Evolutionary conservation across 768 basidiomycete species (phyloP), one percentile per base, ranked within the genome.

Genomic region (Boletus barrowsii): DNA sequence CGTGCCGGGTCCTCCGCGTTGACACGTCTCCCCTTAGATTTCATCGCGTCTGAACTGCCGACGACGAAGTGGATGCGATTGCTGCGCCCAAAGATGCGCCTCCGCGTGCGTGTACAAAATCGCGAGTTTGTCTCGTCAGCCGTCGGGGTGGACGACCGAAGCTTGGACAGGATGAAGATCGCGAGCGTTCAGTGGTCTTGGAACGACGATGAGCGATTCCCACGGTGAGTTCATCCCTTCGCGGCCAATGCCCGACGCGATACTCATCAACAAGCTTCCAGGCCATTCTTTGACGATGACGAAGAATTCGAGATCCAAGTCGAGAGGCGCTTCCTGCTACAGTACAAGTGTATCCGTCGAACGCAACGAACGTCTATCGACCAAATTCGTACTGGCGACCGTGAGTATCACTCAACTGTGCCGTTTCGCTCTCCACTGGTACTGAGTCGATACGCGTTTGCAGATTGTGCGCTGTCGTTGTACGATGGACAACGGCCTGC

Each of bases 341-440:
- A 56, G 33, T 66, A 65, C 58, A 60, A 47, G 51, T 68, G 65
- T 24, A 62, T 66, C 37, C 63, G 66, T 50, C 65, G 66, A 42
- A 68, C 65, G 44, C 53, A 53, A 10, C 58, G 44, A 17, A 46
- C 45, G 39, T 49, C 56, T 15, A 43, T 67, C 20, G 65, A 65
- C 33, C 65, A 67, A 61, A 39, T 65, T 4, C 64, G 64, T 11
- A 64, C 62, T 7, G 64, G 54, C 18, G 10, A 58, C 20, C 37
- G 64, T 65, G 53, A 48, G 63, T 51, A 24, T 32, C 11, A 5
- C 33, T 35, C 10, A 10, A n/a, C 26, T 13, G 8, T 3, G 29
- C 8, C n/a, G 10, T 18, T 10, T 18, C 4, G 8, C 37, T 35
- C 20, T 10, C 3, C 11, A 17, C 36, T 22, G 33, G 37, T 39